Base-by-base conservation (phyloP, 768 basidiomycete species). In the Tylopilus subfusipes region DNA sequence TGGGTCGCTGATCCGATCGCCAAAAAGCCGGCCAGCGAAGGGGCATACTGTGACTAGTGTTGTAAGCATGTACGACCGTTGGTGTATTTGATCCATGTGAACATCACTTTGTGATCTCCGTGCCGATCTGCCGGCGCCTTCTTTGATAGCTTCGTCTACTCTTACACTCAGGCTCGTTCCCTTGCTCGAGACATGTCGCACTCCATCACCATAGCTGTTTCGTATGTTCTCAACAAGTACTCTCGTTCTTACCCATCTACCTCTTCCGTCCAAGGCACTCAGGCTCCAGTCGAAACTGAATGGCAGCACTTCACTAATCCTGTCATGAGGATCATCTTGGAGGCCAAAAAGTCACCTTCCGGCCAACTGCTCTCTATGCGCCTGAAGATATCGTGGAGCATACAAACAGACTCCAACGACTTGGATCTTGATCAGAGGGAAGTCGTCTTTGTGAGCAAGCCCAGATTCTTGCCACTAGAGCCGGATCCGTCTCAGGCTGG, bases 251-350 rank as follows among this genome's bases (percentile, higher is more conserved):
- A 85, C 62, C 78, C 82, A 25, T 55, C 50, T 25, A 40, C 56
- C 31, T 56, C 50, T 33, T 55, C 54, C 19, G 40, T 46, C 13
- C 54, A 55, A 55, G 56, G 50, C 47, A 47, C 52, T 27, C 64
- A 58, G 47, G 64, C 69, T 31, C 52, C 56, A 18, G 56, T 34
- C 18, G 68, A 75, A 31, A 63, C 75, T 3, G 86, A 88, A 65
- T 91, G 89, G 89, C 85, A 89, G 62, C 88, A 90, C 63, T 90
- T 84, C 61, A 79, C 79, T 19, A 88, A 90, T 60, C 88, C 89
- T 1, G 68, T 77, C 47, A 80, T 91, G 54, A 78, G 73, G 36
- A 76, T 90, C 29, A 68, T 79, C 22, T 74, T 91, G 29, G 87
- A 91, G 64, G 74, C 77, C 31, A 82, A 74, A 59, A 84, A 77